A percentile compares a stretch with the other conserved stretches of the same genome.
These are phyloP conservation scores for Cladophialophora carrionii DNA, from an alignment of 2,329 filamentous ascomycete genomes.

Conservation along the genomic window DNA sequence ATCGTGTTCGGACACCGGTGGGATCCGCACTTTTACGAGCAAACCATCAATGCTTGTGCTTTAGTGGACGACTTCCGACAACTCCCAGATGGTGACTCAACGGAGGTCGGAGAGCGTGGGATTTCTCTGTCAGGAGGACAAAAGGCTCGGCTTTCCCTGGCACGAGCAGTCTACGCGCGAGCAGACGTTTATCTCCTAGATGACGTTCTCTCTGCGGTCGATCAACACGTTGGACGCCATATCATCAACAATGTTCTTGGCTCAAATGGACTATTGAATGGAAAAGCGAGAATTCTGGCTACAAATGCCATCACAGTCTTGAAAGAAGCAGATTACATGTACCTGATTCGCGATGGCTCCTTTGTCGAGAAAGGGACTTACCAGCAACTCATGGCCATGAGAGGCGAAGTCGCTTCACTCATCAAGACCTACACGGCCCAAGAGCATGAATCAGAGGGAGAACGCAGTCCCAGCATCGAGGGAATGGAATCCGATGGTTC, in stretches of 20 bases:
- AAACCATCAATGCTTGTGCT: slow-evolving; percentile 88
- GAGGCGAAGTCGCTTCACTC: slow-evolving; percentile 82
- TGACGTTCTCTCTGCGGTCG: slow-evolving; percentile 94
- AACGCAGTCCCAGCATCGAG: slow-evolving; percentile 44
- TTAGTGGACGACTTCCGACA: slow-evolving; percentile 87
- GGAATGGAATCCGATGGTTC: slow-evolving; percentile 63
- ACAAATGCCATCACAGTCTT: slow-evolving; percentile 95
- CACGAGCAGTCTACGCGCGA: slow-evolving; percentile 90
- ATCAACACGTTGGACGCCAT: slow-evolving; percentile 94
- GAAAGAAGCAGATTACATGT: slow-evolving; percentile 85
- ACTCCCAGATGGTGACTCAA: slow-evolving; percentile 93
- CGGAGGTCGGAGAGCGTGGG: slow-evolving; percentile 92
- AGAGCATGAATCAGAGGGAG: slow-evolving; percentile 51
- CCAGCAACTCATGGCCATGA: slow-evolving; percentile 88
- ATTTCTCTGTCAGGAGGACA: slow-evolving; percentile 96
- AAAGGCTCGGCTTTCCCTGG: slow-evolving; percentile 89
- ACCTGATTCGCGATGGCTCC: slow-evolving; percentile 77
- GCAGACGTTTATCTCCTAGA: slow-evolving; percentile 96
- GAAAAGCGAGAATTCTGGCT: slow-evolving; percentile 88
- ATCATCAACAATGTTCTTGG: slow-evolving; percentile 94
- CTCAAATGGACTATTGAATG: slow-evolving; percentile 74
- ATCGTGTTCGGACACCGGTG: slow-evolving; percentile 95
- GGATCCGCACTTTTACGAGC: slow-evolving; percentile 91
- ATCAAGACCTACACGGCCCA: slow-evolving; percentile 71
- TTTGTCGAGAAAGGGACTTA: slow-evolving; percentile 89